Percentiles rank a stretch among this genome's conserved stretches.
Evolutionary conservation across 768 basidiomycete species (phyloP).

Genomic region (Pleurotus sapidus): DNA sequence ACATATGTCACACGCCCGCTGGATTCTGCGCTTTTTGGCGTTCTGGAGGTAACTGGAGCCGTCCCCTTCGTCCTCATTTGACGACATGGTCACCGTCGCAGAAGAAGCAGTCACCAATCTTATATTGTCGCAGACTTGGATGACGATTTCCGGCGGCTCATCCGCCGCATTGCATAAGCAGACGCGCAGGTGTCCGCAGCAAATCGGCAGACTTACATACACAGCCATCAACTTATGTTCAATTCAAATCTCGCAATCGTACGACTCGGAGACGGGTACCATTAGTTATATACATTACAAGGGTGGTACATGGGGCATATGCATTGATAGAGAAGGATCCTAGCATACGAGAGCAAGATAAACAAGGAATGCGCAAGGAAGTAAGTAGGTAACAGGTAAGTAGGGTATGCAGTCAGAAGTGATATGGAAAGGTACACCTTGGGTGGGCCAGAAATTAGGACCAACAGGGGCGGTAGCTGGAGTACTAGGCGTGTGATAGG

Average conservation of each 20-base stretch:
- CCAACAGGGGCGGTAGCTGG: too few species aligned
- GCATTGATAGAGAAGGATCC: slow-evolving; percentile 2
- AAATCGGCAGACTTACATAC: too few species aligned
- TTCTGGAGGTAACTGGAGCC: slow-evolving; percentile 3
- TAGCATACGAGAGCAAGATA: slow-evolving; percentile 1
- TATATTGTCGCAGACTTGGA: not conserved
- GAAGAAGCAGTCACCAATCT: not conserved
- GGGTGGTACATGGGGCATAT: not conserved
- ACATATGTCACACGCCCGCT: slow-evolving; percentile 72
- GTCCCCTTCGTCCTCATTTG: slow-evolving; percentile 8
- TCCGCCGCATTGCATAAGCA: not conserved
- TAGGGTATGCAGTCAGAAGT: not conserved
- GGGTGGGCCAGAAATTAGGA: too few species aligned
- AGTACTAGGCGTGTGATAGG: too few species aligned
- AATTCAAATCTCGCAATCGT: too few species aligned
- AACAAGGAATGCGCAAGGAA: too few species aligned
- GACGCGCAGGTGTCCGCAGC: too few species aligned
- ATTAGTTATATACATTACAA: slow-evolving; percentile 6
- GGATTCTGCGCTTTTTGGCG: slow-evolving; percentile 55
- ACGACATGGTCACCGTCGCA: slow-evolving; percentile 8
- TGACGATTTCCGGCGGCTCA: slow-evolving; percentile 7
- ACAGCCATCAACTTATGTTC: too few species aligned
- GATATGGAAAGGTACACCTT: too few species aligned
- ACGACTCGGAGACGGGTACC: too few species aligned
- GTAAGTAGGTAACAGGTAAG: not conserved